These are phyloP conservation scores for Lentinula novae-zelandiae DNA, from an alignment of 1,284 basidiomycete species.

Conservation along the genomic window DNA sequence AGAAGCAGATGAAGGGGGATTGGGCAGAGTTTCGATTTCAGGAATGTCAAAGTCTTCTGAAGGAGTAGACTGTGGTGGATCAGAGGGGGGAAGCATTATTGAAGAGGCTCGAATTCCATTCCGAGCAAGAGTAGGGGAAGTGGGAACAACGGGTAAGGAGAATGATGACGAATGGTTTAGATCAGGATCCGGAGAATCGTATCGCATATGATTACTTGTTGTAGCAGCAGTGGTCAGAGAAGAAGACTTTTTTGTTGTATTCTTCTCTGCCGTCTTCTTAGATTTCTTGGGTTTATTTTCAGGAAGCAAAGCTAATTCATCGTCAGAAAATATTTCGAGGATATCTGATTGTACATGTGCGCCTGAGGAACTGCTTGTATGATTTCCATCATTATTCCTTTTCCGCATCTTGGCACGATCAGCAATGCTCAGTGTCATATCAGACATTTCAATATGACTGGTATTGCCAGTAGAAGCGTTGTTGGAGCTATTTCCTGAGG, in stretches of 20 bases:
- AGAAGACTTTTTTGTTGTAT: neutral
- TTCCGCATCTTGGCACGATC: conserved; percentile 16
- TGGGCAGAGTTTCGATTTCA: conserved; percentile 10
- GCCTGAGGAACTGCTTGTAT: neutral
- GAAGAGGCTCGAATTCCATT: neutral
- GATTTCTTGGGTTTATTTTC: neutral
- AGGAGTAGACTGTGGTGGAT: conserved; percentile 13
- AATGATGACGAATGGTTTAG: neutral
- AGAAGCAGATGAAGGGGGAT: conserved; percentile 7
- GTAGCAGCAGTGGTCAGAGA: neutral
- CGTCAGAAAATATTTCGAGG: conserved; percentile 9
- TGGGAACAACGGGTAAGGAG: conserved; percentile 3
- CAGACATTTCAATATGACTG: neutral
- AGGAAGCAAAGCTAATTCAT: conserved; percentile 1
- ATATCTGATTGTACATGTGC: neutral
- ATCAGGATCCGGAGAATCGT: neutral
- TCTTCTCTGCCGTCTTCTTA: neutral
- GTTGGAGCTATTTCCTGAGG: neutral
- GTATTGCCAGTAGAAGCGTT: neutral
- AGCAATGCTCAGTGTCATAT: conserved; percentile 7
- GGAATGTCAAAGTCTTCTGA: neutral
- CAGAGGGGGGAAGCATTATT: conserved; percentile 10
- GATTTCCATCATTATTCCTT: neutral
- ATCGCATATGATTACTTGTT: neutral
- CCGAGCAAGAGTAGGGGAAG: neutral